Evolutionary conservation across 768 basidiomycete species (phyloP).

Genomic region (Rhizopogon roseolus): DNA sequence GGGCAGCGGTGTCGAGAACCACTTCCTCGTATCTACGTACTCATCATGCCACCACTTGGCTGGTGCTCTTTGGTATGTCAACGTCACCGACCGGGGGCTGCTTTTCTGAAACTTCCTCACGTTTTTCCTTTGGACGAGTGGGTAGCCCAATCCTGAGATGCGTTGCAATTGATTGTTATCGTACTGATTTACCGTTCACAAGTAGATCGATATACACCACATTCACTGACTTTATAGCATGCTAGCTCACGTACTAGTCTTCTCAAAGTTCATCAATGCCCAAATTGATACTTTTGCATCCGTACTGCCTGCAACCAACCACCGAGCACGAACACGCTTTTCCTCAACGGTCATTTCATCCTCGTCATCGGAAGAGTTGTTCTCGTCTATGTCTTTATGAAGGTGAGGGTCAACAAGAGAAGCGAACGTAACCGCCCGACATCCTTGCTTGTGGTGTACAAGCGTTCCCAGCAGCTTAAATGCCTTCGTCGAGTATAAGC

Average conservation of each 20-base stretch:
- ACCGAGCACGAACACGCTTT: constrained; percentile 42
- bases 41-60: too few relatives aligned
- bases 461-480: constrained; percentile 84
- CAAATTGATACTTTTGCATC: constrained; percentile 72
- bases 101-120: too few relatives aligned
- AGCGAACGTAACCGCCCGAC: constrained; percentile 75
- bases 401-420: constrained; percentile 9
- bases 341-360: constrained; percentile 48
- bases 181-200: too few relatives aligned
- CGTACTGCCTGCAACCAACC: constrained; percentile 63
- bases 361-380: constrained; percentile 35
- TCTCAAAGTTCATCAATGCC: constrained; percentile 53
- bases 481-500: constrained; percentile 75
- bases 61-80: too few relatives aligned
- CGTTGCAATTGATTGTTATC: too few relatives aligned
- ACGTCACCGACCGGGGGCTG: too few relatives aligned
- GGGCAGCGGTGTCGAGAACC: too few relatives aligned
- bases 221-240: not conserved
- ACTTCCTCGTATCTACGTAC: too few relatives aligned
- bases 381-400: constrained; percentile 23
- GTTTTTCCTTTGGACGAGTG: too few relatives aligned
- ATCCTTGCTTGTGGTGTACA: constrained; percentile 72
- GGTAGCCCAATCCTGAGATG: too few relatives aligned
- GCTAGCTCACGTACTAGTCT: constrained; percentile 5
- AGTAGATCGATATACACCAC: not conserved